Evolutionary conservation across 805 yeast genomes (phyloP).

Genomic region (Candida namnaoensis): DNA sequence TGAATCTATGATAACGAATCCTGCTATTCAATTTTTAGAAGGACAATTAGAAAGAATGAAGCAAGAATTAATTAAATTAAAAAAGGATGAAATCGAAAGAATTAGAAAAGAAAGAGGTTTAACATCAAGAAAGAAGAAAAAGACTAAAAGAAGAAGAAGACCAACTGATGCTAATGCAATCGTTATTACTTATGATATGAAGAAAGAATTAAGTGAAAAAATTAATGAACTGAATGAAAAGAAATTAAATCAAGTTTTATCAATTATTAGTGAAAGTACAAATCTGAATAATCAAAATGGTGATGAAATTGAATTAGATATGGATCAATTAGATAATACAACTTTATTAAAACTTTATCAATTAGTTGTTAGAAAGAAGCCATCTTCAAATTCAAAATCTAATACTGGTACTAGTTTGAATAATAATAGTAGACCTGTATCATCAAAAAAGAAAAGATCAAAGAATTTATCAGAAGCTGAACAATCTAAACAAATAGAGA

Average conservation of each 20-base stretch:
- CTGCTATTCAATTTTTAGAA: slow-evolving; percentile 85
- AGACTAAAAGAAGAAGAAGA: slow-evolving; percentile 21
- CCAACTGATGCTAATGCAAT: slow-evolving; percentile 12
- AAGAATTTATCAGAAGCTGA: slow-evolving; percentile 59
- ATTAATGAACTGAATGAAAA: slow-evolving; percentile 72
- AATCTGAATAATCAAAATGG: slow-evolving; percentile 49
- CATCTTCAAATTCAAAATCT: not conserved
- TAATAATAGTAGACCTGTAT: slow-evolving; percentile 4
- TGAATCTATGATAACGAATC: slow-evolving; percentile 64
- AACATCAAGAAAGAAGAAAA: slow-evolving; percentile 33
- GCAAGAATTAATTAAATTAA: slow-evolving; percentile 73
- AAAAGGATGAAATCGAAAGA: slow-evolving; percentile 65
- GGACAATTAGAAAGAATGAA: slow-evolving; percentile 82
- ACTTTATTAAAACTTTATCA: slow-evolving; percentile 80
- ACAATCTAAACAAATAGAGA: slow-evolving; percentile 58
- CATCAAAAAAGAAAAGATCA: slow-evolving; percentile 32
- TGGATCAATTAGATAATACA: slow-evolving; percentile 82
- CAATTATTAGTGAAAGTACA: slow-evolving; percentile 75
- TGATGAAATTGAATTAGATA: slow-evolving; percentile 94
- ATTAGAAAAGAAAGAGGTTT: slow-evolving; percentile 49
- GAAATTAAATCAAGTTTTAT: slow-evolving; percentile 74
- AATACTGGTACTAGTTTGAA: slow-evolving; percentile 3
- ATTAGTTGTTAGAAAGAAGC: slow-evolving; percentile 53
- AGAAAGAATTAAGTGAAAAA: slow-evolving; percentile 83
- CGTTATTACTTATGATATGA: slow-evolving; percentile 88